Conservation (phyloP, 805 yeast species). For the Nakazawaea ishiwadae region DNA sequence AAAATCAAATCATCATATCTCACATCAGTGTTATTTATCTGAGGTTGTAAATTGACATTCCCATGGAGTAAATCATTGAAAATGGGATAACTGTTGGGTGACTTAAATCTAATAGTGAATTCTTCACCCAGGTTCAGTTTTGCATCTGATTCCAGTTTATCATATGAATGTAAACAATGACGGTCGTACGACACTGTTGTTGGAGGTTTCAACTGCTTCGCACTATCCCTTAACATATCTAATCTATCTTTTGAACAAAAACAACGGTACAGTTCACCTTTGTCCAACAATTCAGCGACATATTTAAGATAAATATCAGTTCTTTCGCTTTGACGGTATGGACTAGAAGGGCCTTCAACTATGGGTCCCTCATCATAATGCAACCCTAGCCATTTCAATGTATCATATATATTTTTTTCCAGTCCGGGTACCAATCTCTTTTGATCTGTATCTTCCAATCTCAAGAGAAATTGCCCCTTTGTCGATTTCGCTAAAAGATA, state of each 20-base stretch:
- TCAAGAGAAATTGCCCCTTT: conserved; percentile 71
- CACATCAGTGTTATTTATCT: conserved; percentile 60
- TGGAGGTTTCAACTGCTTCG: conserved; percentile 74
- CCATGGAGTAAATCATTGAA: conserved; percentile 82
- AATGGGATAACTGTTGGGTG: conserved; percentile 66
- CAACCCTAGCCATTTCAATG: conserved; percentile 75
- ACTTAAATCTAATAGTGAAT: conserved; percentile 65
- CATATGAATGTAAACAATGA: conserved; percentile 49
- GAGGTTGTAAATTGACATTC: conserved; percentile 69
- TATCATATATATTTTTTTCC: conserved; percentile 70
- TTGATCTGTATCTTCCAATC: conserved; percentile 93
- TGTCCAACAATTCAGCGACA: conserved; percentile 48
- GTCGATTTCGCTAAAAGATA: conserved; percentile 76
- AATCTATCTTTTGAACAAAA: conserved; percentile 81
- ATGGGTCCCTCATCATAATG: conserved; percentile 79
- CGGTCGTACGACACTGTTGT: conserved; percentile 91
- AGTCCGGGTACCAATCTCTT: conserved; percentile 77
- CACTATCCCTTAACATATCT: conserved; percentile 62
- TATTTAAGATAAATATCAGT: conserved; percentile 58
- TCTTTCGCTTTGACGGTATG: conserved; percentile 85
- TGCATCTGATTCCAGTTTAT: conserved; percentile 34
- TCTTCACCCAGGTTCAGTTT: conserved; percentile 31
- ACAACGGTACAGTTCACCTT: conserved; percentile 81
- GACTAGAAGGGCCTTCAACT: conserved; percentile 55
- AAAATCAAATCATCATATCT: conserved; percentile 88